Percentiles rank a stretch among this genome's conserved stretches.
phyloP scores from a whole-genome alignment of 495 filamentous ascomycete genomes.

The Annulohypoxylon nitens region DNA sequence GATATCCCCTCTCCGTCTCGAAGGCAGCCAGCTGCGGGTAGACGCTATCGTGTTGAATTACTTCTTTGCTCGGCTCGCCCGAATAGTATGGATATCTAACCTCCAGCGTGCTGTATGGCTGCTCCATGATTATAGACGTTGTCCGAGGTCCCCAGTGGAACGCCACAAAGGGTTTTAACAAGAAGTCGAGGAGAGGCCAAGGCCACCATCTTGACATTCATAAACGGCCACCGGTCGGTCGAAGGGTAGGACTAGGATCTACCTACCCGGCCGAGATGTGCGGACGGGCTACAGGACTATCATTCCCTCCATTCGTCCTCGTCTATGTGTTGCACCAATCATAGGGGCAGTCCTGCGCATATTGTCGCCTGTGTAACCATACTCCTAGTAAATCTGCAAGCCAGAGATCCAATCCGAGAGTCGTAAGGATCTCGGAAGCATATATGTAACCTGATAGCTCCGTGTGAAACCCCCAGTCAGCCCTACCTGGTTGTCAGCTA shows the following conservation, averaged over 20 bases:
- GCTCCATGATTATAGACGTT: conserved; percentile 6
- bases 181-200: neutral
- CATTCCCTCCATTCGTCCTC: neutral
- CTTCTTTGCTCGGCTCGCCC: conserved; percentile 21
- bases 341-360: neutral
- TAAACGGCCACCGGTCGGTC: neutral
- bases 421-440: conserved; percentile 4
- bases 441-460: conserved; percentile 6
- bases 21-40: conserved; percentile 24
- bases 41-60: neutral
- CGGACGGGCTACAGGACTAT: neutral
- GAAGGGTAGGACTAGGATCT: neutral
- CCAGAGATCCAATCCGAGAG: neutral
- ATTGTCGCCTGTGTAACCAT: conserved; percentile 15
- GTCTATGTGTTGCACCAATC: conserved; percentile 11
- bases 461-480: neutral
- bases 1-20: conserved; percentile 11
- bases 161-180: neutral
- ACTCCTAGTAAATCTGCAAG: neutral
- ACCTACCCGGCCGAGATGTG: neutral
- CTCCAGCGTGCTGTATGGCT: conserved; percentile 33
- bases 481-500: neutral
- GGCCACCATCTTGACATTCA: neutral
- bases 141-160: neutral
- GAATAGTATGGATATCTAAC: conserved; percentile 10